Evolutionary conservation across 2,329 filamentous ascomycete genomes (phyloP).

Genomic region (Emericellopsis atlantica): DNA sequence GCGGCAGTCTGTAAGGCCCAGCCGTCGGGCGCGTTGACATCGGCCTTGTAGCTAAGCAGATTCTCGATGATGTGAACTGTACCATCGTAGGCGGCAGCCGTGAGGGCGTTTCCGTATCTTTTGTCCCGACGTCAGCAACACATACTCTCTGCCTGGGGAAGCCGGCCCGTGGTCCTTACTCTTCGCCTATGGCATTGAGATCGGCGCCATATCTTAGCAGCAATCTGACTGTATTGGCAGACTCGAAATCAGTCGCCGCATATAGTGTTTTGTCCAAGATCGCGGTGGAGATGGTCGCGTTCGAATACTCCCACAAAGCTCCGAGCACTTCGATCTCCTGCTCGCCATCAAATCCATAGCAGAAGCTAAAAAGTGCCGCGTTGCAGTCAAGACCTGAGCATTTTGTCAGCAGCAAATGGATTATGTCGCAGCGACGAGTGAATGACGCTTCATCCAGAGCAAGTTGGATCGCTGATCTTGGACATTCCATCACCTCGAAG

Average conservation of each 20-base stretch:
- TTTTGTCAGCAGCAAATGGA: slow-evolving; percentile 18
- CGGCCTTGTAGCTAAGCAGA: slow-evolving; percentile 18
- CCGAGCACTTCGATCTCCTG: slow-evolving; percentile 21
- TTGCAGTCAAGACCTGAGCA: slow-evolving; percentile 19
- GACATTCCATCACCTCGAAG: slow-evolving; percentile 18
- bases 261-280: slow-evolving; percentile 21
- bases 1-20: slow-evolving; percentile 25
- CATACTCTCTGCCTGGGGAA: too few species aligned
- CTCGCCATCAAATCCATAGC: slow-evolving; percentile 15
- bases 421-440: slow-evolving; percentile 24
- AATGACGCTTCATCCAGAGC: slow-evolving; percentile 18
- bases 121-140: not conserved
- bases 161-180: too few species aligned
- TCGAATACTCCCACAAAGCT: slow-evolving; percentile 22
- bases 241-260: slow-evolving; percentile 24
- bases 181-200: slow-evolving; percentile 23
- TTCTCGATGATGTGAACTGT: slow-evolving; percentile 13
- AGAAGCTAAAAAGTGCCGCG: slow-evolving; percentile 17
- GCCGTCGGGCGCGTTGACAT: slow-evolving; percentile 19
- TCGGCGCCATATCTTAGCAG: slow-evolving; percentile 20
- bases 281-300: slow-evolving; percentile 16
- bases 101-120: slow-evolving; percentile 22
- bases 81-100: slow-evolving; percentile 24
- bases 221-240: slow-evolving; percentile 20
- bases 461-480: slow-evolving; percentile 14